Evolutionary conservation across 352 stramenopile genomes (phyloP).

Genomic region (Globisporangium takayamanum): DNA sequence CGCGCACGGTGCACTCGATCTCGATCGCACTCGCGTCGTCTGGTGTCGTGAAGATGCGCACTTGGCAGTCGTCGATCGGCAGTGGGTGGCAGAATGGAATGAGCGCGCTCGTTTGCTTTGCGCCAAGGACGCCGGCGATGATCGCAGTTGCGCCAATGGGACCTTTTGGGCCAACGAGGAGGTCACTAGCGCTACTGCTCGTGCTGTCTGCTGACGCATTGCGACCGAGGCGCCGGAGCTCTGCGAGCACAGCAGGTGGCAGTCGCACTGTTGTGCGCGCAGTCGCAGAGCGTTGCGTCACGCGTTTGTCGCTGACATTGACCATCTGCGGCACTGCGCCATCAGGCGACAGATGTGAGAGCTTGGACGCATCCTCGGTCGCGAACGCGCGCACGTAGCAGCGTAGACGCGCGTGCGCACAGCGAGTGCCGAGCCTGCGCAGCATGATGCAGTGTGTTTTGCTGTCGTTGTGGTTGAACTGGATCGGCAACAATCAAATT

Average conservation of each 20-base stretch:
- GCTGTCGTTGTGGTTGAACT: too few species aligned
- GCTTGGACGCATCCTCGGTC: slow-evolving; percentile 19
- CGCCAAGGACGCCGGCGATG: slow-evolving; percentile 89
- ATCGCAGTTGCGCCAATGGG: slow-evolving; percentile 90
- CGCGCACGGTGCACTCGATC: slow-evolving; percentile 84
- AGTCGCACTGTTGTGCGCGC: slow-evolving; percentile 85
- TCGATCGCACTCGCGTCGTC: slow-evolving; percentile 68
- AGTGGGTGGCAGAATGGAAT: slow-evolving; percentile 94
- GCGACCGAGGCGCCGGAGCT: slow-evolving; percentile 38
- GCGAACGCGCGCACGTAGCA: neutral
- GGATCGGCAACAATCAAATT: too few species aligned
- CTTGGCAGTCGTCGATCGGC: slow-evolving; percentile 86
- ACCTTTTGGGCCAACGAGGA: slow-evolving; percentile 79
- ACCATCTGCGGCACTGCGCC: slow-evolving; percentile 80
- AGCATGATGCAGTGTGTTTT: neutral
- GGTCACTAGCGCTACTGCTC: neutral
- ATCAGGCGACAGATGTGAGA: slow-evolving; percentile 50
- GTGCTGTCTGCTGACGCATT: neutral
- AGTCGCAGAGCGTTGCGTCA: slow-evolving; percentile 76
- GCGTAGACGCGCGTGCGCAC: neutral
- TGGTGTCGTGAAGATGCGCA: slow-evolving; percentile 64
- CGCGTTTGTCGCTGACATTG: slow-evolving; percentile 82
- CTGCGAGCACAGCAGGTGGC: slow-evolving; percentile 68
- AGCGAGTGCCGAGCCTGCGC: neutral
- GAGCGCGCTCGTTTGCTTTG: slow-evolving; percentile 90